Conservation (phyloP, 768 basidiomycete genomes). For the Hirschioporus abietinus region DNA sequence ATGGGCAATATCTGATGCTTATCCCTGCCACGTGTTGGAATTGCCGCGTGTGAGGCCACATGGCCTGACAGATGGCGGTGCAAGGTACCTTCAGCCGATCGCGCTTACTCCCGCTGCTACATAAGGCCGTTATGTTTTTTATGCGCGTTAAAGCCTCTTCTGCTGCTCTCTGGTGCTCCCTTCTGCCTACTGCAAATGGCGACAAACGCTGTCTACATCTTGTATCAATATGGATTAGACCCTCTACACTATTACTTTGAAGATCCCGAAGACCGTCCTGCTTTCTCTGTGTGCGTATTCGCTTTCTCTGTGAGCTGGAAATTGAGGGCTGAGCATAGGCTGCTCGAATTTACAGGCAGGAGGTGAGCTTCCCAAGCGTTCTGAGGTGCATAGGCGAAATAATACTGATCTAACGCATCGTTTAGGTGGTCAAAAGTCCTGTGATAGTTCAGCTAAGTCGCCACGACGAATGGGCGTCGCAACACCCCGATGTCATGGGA, state of each 20-base stretch:
- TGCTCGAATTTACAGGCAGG: neutral
- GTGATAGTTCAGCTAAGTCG: constrained; percentile 62
- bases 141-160: constrained; percentile 12
- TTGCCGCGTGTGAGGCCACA: neutral
- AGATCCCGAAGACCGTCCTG: constrained; percentile 52
- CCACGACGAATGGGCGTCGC: constrained; percentile 60
- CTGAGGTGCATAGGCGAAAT: neutral
- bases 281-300: constrained; percentile 61
- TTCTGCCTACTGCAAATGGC: constrained; percentile 12
- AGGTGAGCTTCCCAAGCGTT: neutral
- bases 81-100: neutral
- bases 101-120: neutral
- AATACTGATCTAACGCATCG: constrained; percentile 4
- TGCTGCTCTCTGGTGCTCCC: constrained; percentile 17
- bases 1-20: neutral
- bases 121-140: neutral
- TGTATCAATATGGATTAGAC: constrained; percentile 63
- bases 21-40: neutral
- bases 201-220: constrained; percentile 35
- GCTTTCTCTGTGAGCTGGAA: neutral
- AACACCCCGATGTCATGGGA: constrained; percentile 70
- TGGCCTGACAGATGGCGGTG: constrained; percentile 1
- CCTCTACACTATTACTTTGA: constrained; percentile 55
- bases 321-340: neutral
- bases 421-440: constrained; percentile 49